Evolutionary conservation across 2,329 filamentous ascomycete species (phyloP).

Genomic region (Colletotrichum euphorbiae): DNA sequence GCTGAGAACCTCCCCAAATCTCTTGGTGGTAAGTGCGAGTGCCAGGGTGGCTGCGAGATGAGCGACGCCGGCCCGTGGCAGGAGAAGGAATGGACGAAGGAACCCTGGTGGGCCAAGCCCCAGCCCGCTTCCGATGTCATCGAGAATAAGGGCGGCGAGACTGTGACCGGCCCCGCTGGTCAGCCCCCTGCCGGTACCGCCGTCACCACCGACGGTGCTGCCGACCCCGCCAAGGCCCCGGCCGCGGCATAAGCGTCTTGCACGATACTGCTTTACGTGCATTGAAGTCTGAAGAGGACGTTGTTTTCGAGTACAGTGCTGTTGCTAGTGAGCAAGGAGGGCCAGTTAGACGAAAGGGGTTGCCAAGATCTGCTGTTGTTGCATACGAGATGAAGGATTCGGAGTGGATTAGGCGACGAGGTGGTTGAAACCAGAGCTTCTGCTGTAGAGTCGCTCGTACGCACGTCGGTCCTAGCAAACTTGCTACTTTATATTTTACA

Average conservation of each 20-base stretch:
- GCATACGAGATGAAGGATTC: constrained; percentile 22
- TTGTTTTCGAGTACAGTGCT: constrained; percentile 34
- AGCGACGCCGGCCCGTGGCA: constrained; percentile 94
- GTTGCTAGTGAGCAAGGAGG: constrained; percentile 32
- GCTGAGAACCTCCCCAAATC: constrained; percentile 88
- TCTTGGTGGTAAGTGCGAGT: constrained; percentile 88
- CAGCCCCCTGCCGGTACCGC: constrained; percentile 49
- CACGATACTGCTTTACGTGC: neutral
- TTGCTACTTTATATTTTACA: constrained; percentile 28
- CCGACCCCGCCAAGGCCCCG: constrained; percentile 47
- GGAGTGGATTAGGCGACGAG: constrained; percentile 4
- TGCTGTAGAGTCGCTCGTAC: constrained; percentile 30
- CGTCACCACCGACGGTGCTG: constrained; percentile 47
- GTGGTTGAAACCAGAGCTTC: constrained; percentile 37
- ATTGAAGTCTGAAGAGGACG: constrained; percentile 7
- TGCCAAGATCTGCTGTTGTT: constrained; percentile 28
- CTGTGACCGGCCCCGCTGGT: constrained; percentile 48
- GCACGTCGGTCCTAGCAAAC: constrained; percentile 12
- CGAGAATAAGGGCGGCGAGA: constrained; percentile 55
- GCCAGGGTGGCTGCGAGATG: constrained; percentile 83
- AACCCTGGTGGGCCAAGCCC: constrained; percentile 72
- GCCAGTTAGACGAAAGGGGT: constrained; percentile 38
- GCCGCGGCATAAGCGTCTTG: constrained; percentile 48
- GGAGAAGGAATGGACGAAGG: constrained; percentile 74
- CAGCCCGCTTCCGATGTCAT: constrained; percentile 51